Base-by-base conservation (phyloP, 2,329 filamentous ascomycete genomes). In the Aspergillaceae sp. region DNA sequence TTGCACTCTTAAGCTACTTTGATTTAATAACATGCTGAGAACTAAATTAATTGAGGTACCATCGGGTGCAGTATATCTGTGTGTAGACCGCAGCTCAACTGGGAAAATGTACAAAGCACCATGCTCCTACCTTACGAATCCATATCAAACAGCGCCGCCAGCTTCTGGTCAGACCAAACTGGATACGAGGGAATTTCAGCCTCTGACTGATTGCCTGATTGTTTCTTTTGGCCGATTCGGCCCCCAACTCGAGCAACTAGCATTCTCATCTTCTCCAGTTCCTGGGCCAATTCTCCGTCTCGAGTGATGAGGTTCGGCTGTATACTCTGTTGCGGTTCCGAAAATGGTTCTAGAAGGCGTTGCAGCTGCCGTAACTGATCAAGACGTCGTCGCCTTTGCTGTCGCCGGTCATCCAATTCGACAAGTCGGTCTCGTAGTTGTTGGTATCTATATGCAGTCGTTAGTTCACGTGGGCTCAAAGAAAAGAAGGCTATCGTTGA, bases 221-320 rank as follows among this genome's bases (percentile, higher is more conserved):
- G 51, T 48, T 58, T 56, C 30, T 55, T 56, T 32, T 66, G 63
- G 45, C 55, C 53, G 43, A 73, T 53, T 41, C 65, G 60, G 29
- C 61, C 66, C 26, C 63, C 63, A 28, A 71, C 69, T 36, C 70
- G 62, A 29, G 70, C 70, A 42, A 72, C 59, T 41, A 74, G 58
- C 57, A 72, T 71, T 44, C 70, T 64, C 62, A 73, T 75, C 56
- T 69, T 73, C 42, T 70, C 68, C 47, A 79, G 48, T 55, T 79
- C 75, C 10, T 66, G 61, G 8, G 65, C 65, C 43, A 80, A 60
- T 47, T 74, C 72, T 7, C 72, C 71, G 54, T 78, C 74, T 43
- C 67, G 66, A 32, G 73, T 75, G 30, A 76, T 68, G 27, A 80
- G 61, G 51, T 79, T 79, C 2, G 75, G 75, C 52, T 79, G 76